Evolutionary conservation across 192 early-diverging fungal genomes (phyloP).

Genomic region (Entomortierella beljakovae): DNA sequence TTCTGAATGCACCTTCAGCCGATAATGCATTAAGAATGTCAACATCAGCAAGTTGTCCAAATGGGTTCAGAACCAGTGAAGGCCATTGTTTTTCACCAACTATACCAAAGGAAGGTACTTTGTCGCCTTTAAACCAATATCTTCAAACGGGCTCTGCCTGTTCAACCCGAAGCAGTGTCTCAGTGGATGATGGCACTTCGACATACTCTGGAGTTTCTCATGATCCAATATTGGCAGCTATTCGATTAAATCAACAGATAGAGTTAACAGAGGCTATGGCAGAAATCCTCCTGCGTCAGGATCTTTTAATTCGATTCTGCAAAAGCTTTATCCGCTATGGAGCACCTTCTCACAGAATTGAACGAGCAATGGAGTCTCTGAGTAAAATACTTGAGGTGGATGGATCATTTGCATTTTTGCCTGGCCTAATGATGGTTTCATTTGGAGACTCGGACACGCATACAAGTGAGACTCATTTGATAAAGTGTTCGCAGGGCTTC

Average conservation of each 20-base stretch:
- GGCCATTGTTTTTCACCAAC: no score
- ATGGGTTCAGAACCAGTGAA: neutral
- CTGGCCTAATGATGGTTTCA: slow-evolving; percentile 77
- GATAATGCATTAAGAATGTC: neutral
- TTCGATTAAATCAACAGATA: slow-evolving; percentile 19
- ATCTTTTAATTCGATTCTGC: slow-evolving; percentile 60
- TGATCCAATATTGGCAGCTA: slow-evolving; percentile 13
- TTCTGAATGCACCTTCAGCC: neutral
- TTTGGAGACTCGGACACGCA: slow-evolving; percentile 83
- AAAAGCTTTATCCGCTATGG: slow-evolving; percentile 63
- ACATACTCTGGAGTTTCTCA: slow-evolving; percentile 29
- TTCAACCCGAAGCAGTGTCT: slow-evolving; percentile 29
- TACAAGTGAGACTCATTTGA: slow-evolving; percentile 79
- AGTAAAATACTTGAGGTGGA: slow-evolving; percentile 67
- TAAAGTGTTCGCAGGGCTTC: slow-evolving; percentile 68
- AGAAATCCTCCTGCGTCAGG: slow-evolving; percentile 59
- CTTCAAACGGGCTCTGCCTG: slow-evolving; percentile 4
- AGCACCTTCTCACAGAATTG: slow-evolving; percentile 64
- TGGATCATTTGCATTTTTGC: slow-evolving; percentile 73
- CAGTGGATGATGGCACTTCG: slow-evolving; percentile 24
- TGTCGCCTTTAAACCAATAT: slow-evolving; percentile 3
- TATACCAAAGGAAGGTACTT: neutral
- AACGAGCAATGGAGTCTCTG: slow-evolving; percentile 59
- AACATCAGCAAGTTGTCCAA: neutral
- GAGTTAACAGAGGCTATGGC: slow-evolving; percentile 32